Evolutionary conservation across 2,329 filamentous ascomycete genomes (phyloP), one percentile per base, ranked within the genome.

Genomic region (Pyrenochaeta sp.): DNA sequence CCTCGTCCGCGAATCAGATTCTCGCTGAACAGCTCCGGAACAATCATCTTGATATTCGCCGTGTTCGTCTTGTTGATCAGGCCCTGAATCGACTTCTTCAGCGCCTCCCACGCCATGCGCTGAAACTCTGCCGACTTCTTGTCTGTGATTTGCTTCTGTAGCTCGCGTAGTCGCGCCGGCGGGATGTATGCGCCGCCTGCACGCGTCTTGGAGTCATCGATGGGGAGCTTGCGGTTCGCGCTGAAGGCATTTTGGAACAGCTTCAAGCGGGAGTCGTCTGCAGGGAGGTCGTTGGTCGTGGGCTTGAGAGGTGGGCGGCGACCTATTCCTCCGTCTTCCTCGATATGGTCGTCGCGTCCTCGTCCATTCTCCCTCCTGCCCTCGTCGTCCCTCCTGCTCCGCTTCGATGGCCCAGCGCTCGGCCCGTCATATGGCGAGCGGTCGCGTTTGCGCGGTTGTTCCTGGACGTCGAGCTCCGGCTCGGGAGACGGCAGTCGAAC

Each of bases 1-100:
- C 95, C 95, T 58, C 95, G 86, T 6, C 95, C 95, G 56, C 95
- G 90, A 40, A 99, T 85, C 69, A 99, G 80, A 76, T 99, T 99
- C 83, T 99, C 95, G 49, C 88, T 88, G 79, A 99, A 99, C 45
- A 99, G 84, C 80, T 99, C 95, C 1, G 94, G 94, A 25, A 98
- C 93, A 62, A 99, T 97, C 74, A 91, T 87, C 80, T 99, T 98
- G 85, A 99, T 98, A 78, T 99, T 99, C 34, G 91, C 92, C 54
- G 94, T 91, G 79, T 98, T 98, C 83, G 97, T 91, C 83, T 99
- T 99, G 85, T 99, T 99, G 85, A 99, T 97, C 65, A 99, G 82
- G 69, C 95, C 95, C 76, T 99, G 98, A 80, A 99, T 97, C 48
- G 91, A 95, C 83, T 99, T 99, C 83, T 99, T 99, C 73, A 99